These are phyloP conservation scores for Austroboletus novae-zelandiae DNA, from an alignment of 1,284 basidiomycete genomes.

Conservation along the genomic window DNA sequence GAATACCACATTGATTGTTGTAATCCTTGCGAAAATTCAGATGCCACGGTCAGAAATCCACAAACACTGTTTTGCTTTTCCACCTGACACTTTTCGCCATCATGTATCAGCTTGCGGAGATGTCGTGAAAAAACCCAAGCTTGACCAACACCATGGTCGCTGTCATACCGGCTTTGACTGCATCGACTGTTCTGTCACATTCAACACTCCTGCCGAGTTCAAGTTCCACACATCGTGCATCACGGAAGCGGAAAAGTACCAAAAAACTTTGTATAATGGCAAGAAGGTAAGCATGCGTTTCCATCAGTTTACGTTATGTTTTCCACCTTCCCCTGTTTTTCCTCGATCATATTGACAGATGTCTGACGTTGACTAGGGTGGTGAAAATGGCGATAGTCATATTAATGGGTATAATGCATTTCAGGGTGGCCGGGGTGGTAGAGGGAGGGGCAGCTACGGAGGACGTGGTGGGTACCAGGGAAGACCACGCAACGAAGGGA, in stretches of 20 bases:
- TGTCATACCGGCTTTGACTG: conserved; percentile 79
- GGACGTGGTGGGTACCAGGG: conserved; percentile 20
- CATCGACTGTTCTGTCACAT: conserved; percentile 84
- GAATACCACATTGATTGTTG: not conserved
- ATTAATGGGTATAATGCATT: conserved; percentile 11
- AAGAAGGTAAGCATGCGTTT: conserved; percentile 17
- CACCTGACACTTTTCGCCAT: not conserved
- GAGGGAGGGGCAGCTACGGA: conserved; percentile 21
- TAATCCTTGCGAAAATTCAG: conserved; percentile 2
- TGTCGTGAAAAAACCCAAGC: conserved; percentile 89
- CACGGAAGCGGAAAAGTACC: conserved; percentile 89
- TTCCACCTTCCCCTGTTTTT: not conserved
- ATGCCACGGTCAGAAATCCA: conserved; percentile 19
- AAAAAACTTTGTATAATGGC: conserved; percentile 70
- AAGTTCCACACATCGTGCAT: conserved; percentile 84
- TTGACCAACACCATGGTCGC: conserved; percentile 63
- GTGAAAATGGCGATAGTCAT: conserved; percentile 7
- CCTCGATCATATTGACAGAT: not conserved
- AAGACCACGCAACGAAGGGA: conserved; percentile 36
- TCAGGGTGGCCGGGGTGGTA: conserved; percentile 27
- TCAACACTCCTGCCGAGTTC: conserved; percentile 72
- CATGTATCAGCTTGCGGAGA: conserved; percentile 66
- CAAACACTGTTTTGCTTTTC: not conserved
- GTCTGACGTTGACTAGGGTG: conserved; percentile 14
- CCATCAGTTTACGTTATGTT: not conserved